Evolutionary conservation across 2,329 filamentous ascomycete species (phyloP).

Genomic region (Aspergillus sp.): DNA sequence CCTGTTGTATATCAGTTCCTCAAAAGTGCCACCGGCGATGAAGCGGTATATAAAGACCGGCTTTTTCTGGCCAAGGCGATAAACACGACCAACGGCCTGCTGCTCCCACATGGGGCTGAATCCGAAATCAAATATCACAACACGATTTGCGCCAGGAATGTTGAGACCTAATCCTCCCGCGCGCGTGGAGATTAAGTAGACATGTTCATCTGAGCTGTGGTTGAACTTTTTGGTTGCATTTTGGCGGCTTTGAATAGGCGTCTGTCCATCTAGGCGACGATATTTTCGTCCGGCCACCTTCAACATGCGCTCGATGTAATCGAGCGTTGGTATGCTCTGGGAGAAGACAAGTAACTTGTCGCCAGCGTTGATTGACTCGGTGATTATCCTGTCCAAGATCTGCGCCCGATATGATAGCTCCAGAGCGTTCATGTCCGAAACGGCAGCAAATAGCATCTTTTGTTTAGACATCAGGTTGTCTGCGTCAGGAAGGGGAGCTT

Average conservation of each 20-base stretch:
- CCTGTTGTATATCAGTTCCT: slow-evolving; percentile 70
- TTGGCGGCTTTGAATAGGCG: slow-evolving; percentile 59
- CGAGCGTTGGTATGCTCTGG: slow-evolving; percentile 66
- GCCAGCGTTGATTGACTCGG: slow-evolving; percentile 57
- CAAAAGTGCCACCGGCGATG: slow-evolving; percentile 74
- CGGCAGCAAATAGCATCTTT: slow-evolving; percentile 27
- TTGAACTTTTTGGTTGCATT: slow-evolving; percentile 69
- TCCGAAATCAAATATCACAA: slow-evolving; percentile 80
- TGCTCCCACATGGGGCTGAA: slow-evolving; percentile 81
- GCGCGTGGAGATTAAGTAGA: slow-evolving; percentile 79
- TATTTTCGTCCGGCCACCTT: slow-evolving; percentile 46
- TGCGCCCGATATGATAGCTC: slow-evolving; percentile 66
- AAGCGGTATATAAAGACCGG: slow-evolving; percentile 83
- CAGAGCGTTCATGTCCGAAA: slow-evolving; percentile 42
- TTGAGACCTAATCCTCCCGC: slow-evolving; percentile 84
- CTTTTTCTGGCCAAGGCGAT: slow-evolving; percentile 79
- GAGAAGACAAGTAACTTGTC: slow-evolving; percentile 85
- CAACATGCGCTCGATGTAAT: slow-evolving; percentile 66
- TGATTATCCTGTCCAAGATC: slow-evolving; percentile 68
- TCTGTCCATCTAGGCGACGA: slow-evolving; percentile 68
- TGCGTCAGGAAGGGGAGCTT: slow-evolving; percentile 35
- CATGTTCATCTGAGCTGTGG: slow-evolving; percentile 44
- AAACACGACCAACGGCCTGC: slow-evolving; percentile 83
- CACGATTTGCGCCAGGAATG: slow-evolving; percentile 77
- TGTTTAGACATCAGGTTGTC: slow-evolving; percentile 34